Conservation (phyloP, 2,329 filamentous ascomycete genomes). For the Colletotrichum salicis region DNA sequence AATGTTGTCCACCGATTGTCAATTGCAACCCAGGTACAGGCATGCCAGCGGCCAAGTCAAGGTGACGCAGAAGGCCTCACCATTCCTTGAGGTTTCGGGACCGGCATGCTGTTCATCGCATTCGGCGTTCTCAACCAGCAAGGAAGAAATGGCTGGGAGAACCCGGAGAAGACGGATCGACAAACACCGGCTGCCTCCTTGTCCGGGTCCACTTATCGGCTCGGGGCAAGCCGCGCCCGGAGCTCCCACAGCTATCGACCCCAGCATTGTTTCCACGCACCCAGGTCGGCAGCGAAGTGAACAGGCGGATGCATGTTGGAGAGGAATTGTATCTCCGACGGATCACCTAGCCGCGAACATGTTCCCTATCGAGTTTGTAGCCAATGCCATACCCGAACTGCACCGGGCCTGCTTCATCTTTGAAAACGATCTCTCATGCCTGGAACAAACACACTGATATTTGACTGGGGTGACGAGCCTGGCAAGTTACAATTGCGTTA, state of each 20-base stretch:
- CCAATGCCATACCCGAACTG: neutral
- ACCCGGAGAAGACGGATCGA: neutral
- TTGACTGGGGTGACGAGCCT: neutral
- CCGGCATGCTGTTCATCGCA: neutral
- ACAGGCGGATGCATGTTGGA: neutral
- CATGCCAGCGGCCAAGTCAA: neutral
- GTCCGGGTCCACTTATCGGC: slow-evolving; percentile 14
- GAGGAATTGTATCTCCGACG: neutral
- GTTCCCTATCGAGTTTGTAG: neutral
- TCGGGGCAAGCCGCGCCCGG: neutral
- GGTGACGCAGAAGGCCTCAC: neutral
- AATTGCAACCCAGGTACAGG: neutral
- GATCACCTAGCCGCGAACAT: neutral
- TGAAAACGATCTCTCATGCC: neutral
- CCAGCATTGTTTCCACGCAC: neutral
- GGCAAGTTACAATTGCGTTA: neutral
- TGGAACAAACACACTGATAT: neutral
- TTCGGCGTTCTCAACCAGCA: neutral
- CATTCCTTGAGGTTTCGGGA: neutral
- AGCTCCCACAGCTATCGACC: neutral
- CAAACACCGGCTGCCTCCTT: slow-evolving; percentile 5
- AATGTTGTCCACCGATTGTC: neutral
- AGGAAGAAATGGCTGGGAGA: neutral
- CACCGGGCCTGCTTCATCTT: neutral
- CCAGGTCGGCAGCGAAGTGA: neutral